Evolutionary conservation across 106 monocot species (phyloP).

Genomic region (Acorus gramineus): DNA sequence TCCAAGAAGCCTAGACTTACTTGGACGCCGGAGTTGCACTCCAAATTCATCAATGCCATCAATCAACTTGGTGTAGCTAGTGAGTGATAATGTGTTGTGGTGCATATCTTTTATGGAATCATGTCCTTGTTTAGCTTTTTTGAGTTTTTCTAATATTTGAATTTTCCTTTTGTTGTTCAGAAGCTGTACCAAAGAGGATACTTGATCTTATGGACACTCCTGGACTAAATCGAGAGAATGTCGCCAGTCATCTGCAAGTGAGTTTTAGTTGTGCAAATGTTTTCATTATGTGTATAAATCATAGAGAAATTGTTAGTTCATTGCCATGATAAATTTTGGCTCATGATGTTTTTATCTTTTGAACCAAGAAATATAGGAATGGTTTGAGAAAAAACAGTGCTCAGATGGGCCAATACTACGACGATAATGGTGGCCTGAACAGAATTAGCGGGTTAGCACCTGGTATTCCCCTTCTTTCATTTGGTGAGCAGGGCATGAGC

Average conservation of each 20-base stretch:
- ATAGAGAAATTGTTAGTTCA: not conserved
- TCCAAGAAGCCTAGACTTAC: slow-evolving; percentile 16
- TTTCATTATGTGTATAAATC: not conserved
- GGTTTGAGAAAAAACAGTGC: slow-evolving; percentile 12
- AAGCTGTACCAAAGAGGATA: slow-evolving; percentile 26
- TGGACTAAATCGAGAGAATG: slow-evolving; percentile 23
- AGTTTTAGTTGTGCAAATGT: not conserved
- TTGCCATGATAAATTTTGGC: too few relatives aligned
- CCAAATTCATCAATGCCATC: slow-evolving; percentile 18
- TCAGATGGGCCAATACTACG: not conserved
- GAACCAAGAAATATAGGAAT: slow-evolving; percentile 20
- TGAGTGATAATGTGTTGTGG: slow-evolving; percentile 4
- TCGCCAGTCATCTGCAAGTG: slow-evolving; percentile 38
- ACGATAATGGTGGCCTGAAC: not conserved
- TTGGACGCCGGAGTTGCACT: slow-evolving; percentile 20
- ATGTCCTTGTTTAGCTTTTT: too few relatives aligned
- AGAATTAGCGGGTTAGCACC: not conserved
- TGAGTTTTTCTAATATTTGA: not conserved
- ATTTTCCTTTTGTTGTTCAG: slow-evolving; percentile 4
- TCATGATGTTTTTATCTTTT: not conserved
- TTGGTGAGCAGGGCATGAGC: not conserved
- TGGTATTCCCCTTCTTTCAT: not conserved
- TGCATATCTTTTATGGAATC: too few relatives aligned
- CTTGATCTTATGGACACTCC: slow-evolving; percentile 17
- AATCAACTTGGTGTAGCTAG: slow-evolving; percentile 17